phyloP scores from a whole-genome alignment of 495 filamentous ascomycete species.

The Neurospora sp. region DNA sequence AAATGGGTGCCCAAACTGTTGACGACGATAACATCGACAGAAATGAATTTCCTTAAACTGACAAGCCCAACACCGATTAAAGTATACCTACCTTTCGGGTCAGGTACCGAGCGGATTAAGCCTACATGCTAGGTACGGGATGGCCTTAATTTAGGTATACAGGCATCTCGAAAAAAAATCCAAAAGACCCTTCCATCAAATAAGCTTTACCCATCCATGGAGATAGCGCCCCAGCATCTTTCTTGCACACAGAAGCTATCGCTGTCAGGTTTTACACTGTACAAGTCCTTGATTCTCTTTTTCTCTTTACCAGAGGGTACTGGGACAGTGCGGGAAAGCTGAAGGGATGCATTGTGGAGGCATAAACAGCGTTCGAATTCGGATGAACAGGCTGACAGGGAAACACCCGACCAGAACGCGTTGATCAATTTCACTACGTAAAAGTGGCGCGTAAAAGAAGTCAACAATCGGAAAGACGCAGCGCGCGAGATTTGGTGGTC shows the following conservation, averaged over 20 bases:
- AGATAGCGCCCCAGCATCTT: neutral
- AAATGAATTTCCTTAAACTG: neutral
- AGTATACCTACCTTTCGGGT: neutral
- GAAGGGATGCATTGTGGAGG: neutral
- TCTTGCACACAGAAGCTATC: neutral
- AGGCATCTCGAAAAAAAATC: neutral
- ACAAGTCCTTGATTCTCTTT: neutral
- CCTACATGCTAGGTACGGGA: neutral
- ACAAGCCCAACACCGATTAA: neutral
- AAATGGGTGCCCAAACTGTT: neutral
- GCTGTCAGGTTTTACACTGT: neutral
- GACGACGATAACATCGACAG: neutral
- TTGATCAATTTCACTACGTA: neutral
- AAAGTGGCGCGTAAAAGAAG: neutral
- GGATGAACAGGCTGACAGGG: neutral
- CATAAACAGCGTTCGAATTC: neutral
- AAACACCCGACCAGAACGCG: neutral
- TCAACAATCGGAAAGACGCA: neutral
- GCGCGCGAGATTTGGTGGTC: neutral
- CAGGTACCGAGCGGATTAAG: neutral
- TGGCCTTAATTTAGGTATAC: neutral
- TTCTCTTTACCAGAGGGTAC: neutral
- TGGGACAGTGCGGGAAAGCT: neutral
- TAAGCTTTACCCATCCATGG: neutral
- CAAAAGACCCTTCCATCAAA: neutral